Evolutionary conservation across 352 stramenopile genomes (phyloP).

Genomic region (Phytophthora palmivora): DNA sequence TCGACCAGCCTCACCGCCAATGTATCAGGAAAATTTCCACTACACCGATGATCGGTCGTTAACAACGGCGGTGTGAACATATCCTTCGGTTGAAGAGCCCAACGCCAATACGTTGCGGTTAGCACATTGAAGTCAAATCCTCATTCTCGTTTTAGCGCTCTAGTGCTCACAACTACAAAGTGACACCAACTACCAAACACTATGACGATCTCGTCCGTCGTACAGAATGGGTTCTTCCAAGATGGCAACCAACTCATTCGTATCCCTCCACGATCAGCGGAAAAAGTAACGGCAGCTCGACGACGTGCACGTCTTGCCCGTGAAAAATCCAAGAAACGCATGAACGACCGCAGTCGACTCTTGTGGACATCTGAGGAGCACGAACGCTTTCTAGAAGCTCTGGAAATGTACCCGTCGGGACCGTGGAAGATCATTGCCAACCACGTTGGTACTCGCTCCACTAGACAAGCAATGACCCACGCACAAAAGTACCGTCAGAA

Average conservation of each 20-base stretch:
- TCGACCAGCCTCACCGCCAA: too few relatives aligned
- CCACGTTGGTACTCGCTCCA: constrained; percentile 36
- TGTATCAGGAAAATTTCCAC: too few relatives aligned
- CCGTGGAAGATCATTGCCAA: constrained; percentile 42
- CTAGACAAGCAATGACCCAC: constrained; percentile 43
- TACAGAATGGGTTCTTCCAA: constrained; percentile 31
- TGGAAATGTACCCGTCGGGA: constrained; percentile 43
- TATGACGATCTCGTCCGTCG: constrained; percentile 25
- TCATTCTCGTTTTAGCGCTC: too few relatives aligned
- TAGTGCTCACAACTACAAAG: too few relatives aligned
- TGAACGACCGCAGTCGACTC: constrained; percentile 27
- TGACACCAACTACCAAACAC: too few relatives aligned
- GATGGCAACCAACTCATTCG: constrained; percentile 31
- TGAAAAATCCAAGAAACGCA: constrained; percentile 27
- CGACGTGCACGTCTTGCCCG: constrained; percentile 20
- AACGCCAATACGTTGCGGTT: too few relatives aligned
- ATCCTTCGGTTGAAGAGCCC: too few relatives aligned
- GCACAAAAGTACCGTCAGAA: constrained; percentile 51
- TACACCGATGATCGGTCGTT: too few relatives aligned
- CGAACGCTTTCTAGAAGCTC: constrained; percentile 41
- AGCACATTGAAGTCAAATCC: too few relatives aligned
- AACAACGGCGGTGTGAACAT: too few relatives aligned
- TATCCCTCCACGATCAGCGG: constrained; percentile 22
- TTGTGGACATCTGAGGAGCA: constrained; percentile 50
- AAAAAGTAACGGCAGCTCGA: constrained; percentile 17